Evolutionary conservation across 352 stramenopile species (phyloP), one percentile per base, ranked within the genome.

Genomic region (Phytophthora chlamydospora): DNA sequence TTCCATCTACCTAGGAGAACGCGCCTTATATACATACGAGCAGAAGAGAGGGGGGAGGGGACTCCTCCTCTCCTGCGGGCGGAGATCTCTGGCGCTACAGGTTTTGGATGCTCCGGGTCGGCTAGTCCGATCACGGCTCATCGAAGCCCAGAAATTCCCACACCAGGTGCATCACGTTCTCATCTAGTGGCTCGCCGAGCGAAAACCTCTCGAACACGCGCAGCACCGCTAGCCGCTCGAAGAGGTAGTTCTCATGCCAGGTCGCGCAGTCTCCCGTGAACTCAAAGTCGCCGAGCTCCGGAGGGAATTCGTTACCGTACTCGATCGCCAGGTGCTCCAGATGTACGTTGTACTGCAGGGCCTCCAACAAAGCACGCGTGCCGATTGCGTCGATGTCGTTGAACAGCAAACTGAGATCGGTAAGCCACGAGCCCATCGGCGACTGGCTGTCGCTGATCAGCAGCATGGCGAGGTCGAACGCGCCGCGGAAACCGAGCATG

Each of bases 401-500:
- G 48, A 84, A 84, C n/a, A 84, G 54, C 33, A 84, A 40, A 17
- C 73, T 84, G 8, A 84, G 66, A 12, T 73, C 70, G 16, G 70
- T 78, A 13, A 84, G 64, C 62, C 66, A 80, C 27, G 70, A 70
- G 31, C 53, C 68, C 14, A 73, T 54, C 12, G 67, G 59, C 27
- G 71, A 66, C 58, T 83, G 64, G 41, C 68, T 76, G 49, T 83
- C 71, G 43, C 73, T 80, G 63, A 84, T 84, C 33, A 84, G 58
- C 46, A 84, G 53, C 75, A 84, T 81, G n/a, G 75, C 75, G 21
- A 84, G 66, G 50, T 84, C 75, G 57, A 84, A 81, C 3, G 75
- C 72, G n/a, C 75, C 75, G 38, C 73, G 72, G 58, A 84, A 84
- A 29, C 75, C 75, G 29, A 84, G 69, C 49, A 82, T 75, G 53